These are phyloP conservation scores for Komagataella kurtzmanii DNA, from an alignment of 805 yeast species.

Conservation along the genomic window DNA sequence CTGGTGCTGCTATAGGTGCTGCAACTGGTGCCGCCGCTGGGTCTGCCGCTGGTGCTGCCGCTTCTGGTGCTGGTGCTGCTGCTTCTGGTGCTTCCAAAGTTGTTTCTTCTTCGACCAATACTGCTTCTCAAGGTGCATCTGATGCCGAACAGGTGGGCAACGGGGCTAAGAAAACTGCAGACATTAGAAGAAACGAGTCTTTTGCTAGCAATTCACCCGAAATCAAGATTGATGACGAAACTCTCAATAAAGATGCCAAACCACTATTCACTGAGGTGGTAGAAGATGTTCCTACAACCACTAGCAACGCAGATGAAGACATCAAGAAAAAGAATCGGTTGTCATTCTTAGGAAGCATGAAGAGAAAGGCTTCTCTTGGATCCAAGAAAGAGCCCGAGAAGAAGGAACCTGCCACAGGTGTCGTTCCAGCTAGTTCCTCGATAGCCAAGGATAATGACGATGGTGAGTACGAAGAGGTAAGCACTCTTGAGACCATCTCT, in stretches of 20 bases:
- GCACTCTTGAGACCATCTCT: slow-evolving; percentile 33
- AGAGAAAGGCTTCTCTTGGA: slow-evolving; percentile 1
- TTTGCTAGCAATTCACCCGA: not conserved
- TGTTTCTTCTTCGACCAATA: slow-evolving; percentile 5
- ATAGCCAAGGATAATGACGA: slow-evolving; percentile 1
- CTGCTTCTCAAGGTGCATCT: not conserved
- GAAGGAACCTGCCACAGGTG: slow-evolving; percentile 2
- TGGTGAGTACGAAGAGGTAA: slow-evolving; percentile 17
- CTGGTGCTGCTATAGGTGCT: slow-evolving; percentile 8
- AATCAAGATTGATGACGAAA: not conserved
- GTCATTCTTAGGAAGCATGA: not conserved
- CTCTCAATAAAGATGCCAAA: not conserved
- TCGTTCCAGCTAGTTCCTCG: slow-evolving; percentile 2
- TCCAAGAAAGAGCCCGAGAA: not conserved
- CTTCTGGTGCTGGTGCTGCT: not conserved
- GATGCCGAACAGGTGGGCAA: not conserved
- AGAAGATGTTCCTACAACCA: not conserved
- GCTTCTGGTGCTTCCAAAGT: slow-evolving; percentile 1
- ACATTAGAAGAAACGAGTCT: not conserved
- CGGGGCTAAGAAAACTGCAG: not conserved
- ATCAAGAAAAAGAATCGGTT: slow-evolving; percentile 9
- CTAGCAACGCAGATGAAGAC: slow-evolving; percentile 1
- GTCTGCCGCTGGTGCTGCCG: not conserved
- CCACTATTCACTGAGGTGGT: slow-evolving; percentile 3
- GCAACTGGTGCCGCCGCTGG: slow-evolving; percentile 10